Evolutionary conservation across 2,329 filamentous ascomycete genomes (phyloP).

Genomic region (Ophiostoma sp.): DNA sequence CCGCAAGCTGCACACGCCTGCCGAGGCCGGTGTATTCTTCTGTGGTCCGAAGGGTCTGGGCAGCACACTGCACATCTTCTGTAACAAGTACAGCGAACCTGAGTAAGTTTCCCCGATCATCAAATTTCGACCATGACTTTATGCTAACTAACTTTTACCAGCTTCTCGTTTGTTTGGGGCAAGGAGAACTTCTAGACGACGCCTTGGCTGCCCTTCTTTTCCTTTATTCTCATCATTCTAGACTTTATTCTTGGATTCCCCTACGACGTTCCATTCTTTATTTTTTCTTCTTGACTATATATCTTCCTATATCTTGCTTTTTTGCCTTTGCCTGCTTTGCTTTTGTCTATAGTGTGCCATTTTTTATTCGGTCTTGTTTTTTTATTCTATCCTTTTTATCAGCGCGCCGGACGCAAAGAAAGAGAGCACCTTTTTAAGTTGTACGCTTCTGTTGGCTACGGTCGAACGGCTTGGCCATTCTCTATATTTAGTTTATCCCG

Average conservation of each 20-base stretch:
- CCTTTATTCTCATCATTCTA: constrained; percentile 17
- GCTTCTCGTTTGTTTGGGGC: constrained; percentile 63
- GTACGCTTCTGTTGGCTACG: background rate
- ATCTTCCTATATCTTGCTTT: constrained; percentile 11
- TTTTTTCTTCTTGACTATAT: constrained; percentile 12
- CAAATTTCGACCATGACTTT: background rate
- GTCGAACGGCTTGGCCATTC: background rate
- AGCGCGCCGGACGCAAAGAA: constrained; percentile 26
- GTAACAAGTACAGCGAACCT: constrained; percentile 82
- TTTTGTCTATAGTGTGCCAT: constrained; percentile 21
- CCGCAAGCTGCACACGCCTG: constrained; percentile 68
- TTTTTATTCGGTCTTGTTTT: constrained; percentile 11
- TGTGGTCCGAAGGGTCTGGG: constrained; percentile 78
- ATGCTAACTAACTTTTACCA: constrained; percentile 28
- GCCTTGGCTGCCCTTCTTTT: constrained; percentile 1
- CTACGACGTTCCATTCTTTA: constrained; percentile 12
- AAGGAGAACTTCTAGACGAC: constrained; percentile 61
- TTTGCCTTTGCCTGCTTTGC: background rate
- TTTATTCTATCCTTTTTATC: constrained; percentile 17
- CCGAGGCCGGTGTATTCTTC: constrained; percentile 76
- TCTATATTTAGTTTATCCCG: too few species aligned
- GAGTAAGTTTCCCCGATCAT: constrained; percentile 50
- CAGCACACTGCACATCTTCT: constrained; percentile 72
- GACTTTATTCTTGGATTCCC: constrained; percentile 25
- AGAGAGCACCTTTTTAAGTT: background rate